A percentile compares a stretch with the other conserved stretches of the same genome.
phyloP scores from a whole-genome alignment of 1,284 basidiomycete species.

The Pascua sp. region DNA sequence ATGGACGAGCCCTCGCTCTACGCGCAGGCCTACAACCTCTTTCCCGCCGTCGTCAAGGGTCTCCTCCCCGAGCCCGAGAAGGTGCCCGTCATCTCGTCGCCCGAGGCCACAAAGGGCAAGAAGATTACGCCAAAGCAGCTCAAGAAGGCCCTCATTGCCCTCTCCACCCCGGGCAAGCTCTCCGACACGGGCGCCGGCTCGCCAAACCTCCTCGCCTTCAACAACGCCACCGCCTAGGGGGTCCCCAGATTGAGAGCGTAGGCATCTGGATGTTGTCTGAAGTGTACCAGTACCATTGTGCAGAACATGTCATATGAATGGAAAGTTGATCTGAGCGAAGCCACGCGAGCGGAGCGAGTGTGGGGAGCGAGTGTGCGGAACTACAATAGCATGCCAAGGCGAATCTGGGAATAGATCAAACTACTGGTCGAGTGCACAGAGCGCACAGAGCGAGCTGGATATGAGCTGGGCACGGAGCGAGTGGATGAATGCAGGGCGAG shows the following conservation, averaged over 20 bases:
- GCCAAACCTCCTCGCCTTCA: conserved; percentile 72
- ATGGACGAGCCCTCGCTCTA: conserved; percentile 47
- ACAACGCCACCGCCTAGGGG: conserved; percentile 63
- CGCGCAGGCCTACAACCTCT: conserved; percentile 49
- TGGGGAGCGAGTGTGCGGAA: too few relatives aligned
- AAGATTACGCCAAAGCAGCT: conserved; percentile 63
- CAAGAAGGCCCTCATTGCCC: conserved; percentile 66
- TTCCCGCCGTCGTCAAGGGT: conserved; percentile 38
- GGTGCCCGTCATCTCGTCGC: conserved; percentile 27
- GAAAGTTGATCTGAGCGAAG: not conserved
- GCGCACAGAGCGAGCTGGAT: too few relatives aligned
- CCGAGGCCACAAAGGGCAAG: conserved; percentile 31
- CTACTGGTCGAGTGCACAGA: too few relatives aligned
- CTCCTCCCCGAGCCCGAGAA: conserved; percentile 43
- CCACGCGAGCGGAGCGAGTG: too few relatives aligned
- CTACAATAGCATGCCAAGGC: too few relatives aligned
- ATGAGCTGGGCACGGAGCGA: too few relatives aligned
- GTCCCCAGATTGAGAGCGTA: not conserved
- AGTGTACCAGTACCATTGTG: conserved; percentile 5
- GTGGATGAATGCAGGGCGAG: not conserved
- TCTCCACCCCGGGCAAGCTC: conserved; percentile 61
- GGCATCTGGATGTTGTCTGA: not conserved
- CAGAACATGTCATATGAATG: not conserved
- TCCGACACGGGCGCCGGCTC: conserved; percentile 52
- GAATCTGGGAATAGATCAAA: too few relatives aligned